Conservation (phyloP, 108 stramenopile species). For the Schizochytrium sp. region DNA sequence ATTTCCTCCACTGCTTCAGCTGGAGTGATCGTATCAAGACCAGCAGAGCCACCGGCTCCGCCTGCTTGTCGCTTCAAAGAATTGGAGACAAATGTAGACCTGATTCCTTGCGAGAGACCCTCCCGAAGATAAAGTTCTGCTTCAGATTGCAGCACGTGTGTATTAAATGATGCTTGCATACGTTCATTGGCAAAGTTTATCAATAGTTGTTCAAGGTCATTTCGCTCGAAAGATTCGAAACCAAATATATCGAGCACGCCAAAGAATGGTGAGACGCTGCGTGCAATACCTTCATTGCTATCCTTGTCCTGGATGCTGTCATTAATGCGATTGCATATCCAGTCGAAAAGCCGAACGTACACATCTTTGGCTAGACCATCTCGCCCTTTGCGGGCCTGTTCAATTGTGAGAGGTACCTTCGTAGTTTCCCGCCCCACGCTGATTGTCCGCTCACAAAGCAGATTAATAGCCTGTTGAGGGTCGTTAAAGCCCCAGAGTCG, state of each 20-base stretch:
- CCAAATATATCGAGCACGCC: slow-evolving; percentile 64
- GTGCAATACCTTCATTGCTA: not conserved
- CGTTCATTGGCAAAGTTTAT: slow-evolving; percentile 68
- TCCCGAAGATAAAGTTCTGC: slow-evolving; percentile 47
- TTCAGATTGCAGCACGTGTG: slow-evolving; percentile 51
- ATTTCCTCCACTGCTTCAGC: not conserved
- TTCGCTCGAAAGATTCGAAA: slow-evolving; percentile 64
- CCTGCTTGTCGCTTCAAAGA: slow-evolving; percentile 64
- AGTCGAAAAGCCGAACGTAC: slow-evolving; percentile 90
- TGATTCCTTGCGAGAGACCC: slow-evolving; percentile 87
- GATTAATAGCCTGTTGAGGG: not conserved
- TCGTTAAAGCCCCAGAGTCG: slow-evolving; percentile 6
- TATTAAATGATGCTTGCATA: slow-evolving; percentile 61
- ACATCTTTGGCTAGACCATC: slow-evolving; percentile 95
- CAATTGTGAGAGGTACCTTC: slow-evolving; percentile 79
- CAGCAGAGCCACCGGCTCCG: not conserved
- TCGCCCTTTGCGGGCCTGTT: slow-evolving; percentile 86
- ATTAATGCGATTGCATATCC: slow-evolving; percentile 89
- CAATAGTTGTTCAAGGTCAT: slow-evolving; percentile 63
- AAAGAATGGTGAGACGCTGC: not conserved
- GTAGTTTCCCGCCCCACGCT: slow-evolving; percentile 40
- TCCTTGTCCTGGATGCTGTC: slow-evolving; percentile 73
- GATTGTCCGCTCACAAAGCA: slow-evolving; percentile 75
- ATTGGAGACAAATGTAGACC: slow-evolving; percentile 93
- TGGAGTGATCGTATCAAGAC: not conserved